Conservation (phyloP, 768 basidiomycete genomes). For the Artomyces pyxidatus region DNA sequence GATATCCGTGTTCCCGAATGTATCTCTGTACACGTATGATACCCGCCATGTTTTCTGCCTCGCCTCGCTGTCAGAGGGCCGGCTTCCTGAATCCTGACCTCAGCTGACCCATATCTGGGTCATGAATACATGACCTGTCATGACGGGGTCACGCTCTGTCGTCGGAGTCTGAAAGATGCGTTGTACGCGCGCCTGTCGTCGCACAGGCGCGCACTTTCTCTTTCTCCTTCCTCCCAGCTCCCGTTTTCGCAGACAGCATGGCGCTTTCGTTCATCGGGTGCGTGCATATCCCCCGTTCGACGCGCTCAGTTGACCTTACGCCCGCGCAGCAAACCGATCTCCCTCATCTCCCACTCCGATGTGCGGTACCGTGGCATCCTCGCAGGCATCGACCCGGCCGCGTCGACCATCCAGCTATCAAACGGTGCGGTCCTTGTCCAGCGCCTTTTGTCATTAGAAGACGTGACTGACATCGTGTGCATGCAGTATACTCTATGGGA, state of each 20-base stretch:
- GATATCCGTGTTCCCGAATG: background rate
- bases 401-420: conserved; percentile 81
- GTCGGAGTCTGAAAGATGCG: conserved; percentile 16
- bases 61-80: too few relatives aligned
- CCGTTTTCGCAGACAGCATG: conserved; percentile 8
- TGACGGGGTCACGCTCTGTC: too few relatives aligned
- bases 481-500: conserved; percentile 74
- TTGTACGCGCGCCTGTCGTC: background rate
- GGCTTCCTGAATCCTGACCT: too few relatives aligned
- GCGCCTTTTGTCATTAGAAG: background rate
- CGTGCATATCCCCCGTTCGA: background rate
- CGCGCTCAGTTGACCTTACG: conserved; percentile 9
- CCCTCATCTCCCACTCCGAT: conserved; percentile 86
- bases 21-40: conserved; percentile 1
- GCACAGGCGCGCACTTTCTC: background rate
- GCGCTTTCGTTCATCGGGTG: conserved; percentile 17
- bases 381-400: conserved; percentile 77
- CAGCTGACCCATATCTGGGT: too few relatives aligned
- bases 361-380: conserved; percentile 85
- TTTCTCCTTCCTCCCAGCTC: background rate
- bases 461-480: background rate
- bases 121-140: too few relatives aligned
- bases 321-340: conserved; percentile 69
- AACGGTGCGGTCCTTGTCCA: conserved; percentile 64
- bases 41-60: too few relatives aligned